Evolutionary conservation across 768 basidiomycete genomes (phyloP).

Genomic region (Coprinopsis marcescibilis): DNA sequence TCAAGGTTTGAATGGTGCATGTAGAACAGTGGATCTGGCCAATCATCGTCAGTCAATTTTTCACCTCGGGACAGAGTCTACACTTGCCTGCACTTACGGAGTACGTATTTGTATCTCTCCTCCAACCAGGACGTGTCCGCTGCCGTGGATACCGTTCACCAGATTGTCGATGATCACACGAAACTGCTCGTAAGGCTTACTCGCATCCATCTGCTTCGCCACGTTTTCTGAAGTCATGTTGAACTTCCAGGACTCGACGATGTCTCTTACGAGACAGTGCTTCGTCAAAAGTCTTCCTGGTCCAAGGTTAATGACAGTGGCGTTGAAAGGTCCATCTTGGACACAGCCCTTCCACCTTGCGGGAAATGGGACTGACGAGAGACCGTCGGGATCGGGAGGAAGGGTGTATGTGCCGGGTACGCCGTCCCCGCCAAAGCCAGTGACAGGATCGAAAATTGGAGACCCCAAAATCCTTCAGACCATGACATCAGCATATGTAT

Average conservation of each 20-base stretch:
- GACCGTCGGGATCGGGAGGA: constrained; percentile 3
- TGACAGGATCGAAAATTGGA: constrained; percentile 7
- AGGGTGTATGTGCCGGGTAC: constrained; percentile 8
- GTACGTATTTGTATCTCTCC: constrained; percentile 9
- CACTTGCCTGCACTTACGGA: constrained; percentile 3
- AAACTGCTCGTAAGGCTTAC: constrained; percentile 2
- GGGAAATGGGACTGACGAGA: neutral
- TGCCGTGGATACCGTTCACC: neutral
- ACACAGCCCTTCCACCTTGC: constrained; percentile 5
- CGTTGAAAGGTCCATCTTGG: constrained; percentile 8
- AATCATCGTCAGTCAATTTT: neutral
- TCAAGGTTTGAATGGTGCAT: constrained; percentile 9
- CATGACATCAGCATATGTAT: neutral
- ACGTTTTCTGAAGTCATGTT: neutral
- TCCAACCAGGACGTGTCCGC: constrained; percentile 1
- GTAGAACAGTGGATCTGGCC: constrained; percentile 6
- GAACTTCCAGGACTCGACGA: neutral
- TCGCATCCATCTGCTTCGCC: neutral
- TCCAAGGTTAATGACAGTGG: constrained; percentile 4
- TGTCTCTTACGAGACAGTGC: constrained; percentile 7
- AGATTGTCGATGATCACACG: constrained; percentile 1
- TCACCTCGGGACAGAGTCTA: neutral
- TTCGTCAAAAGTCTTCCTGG: constrained; percentile 2
- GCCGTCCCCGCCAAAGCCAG: constrained; percentile 10
- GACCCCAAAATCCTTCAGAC: constrained; percentile 1